Evolutionary conservation across 2,329 filamentous ascomycete species (phyloP).

Genomic region (Fusarium continuum): DNA sequence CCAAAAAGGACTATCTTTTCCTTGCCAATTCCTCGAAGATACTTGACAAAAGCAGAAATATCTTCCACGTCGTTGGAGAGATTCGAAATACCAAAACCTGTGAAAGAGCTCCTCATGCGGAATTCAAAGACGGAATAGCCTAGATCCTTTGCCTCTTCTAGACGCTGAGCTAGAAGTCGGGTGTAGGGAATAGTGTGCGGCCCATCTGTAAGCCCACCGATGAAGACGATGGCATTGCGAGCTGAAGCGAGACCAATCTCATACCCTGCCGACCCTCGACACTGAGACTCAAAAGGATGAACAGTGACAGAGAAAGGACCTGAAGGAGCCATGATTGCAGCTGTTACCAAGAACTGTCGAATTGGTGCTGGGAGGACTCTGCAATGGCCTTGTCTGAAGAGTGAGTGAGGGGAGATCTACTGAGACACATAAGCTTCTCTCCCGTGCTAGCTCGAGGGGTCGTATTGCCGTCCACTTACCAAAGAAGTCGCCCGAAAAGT

Average conservation of each 20-base stretch:
- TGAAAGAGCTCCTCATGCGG: conserved; percentile 63
- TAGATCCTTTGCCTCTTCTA: conserved; percentile 51
- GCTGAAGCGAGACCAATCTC: conserved; percentile 54
- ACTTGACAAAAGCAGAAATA: conserved; percentile 61
- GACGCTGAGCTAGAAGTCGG: conserved; percentile 55
- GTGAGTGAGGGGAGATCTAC: not conserved
- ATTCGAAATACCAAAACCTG: conserved; percentile 60
- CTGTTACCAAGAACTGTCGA: not conserved
- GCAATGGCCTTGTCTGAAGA: not conserved
- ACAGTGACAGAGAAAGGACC: conserved; percentile 55
- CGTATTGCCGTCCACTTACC: not conserved
- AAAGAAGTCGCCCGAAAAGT: not conserved
- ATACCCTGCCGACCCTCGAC: conserved; percentile 56
- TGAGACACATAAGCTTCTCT: conserved; percentile 20
- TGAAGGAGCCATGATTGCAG: conserved; percentile 39
- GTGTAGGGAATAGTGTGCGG: conserved; percentile 71
- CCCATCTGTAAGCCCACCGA: conserved; percentile 76
- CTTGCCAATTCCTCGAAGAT: conserved; percentile 61
- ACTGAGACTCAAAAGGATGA: conserved; percentile 57
- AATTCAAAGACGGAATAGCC: conserved; percentile 66
- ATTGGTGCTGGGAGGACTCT: not conserved
- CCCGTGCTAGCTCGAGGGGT: not conserved
- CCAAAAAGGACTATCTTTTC: conserved; percentile 65
- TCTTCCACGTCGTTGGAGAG: conserved; percentile 64
- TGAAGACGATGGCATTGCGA: conserved; percentile 71